Evolutionary conservation across 2,329 filamentous ascomycete genomes (phyloP).

Genomic region (Talaromyces sp.): DNA sequence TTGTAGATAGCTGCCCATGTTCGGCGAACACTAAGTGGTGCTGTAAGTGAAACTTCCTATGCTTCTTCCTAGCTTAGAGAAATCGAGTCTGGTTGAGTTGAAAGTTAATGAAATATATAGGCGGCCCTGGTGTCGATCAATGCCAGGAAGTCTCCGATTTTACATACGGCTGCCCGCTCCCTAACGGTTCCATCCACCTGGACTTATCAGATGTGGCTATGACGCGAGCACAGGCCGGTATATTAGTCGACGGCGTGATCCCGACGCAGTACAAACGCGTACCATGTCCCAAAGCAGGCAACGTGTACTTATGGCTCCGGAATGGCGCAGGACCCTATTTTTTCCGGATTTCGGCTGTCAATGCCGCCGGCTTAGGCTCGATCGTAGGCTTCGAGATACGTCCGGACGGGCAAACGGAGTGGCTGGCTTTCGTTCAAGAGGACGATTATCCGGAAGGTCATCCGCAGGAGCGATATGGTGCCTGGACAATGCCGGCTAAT

Average conservation of each 20-base stretch:
- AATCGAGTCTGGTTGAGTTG: no score
- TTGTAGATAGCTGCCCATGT: slow-evolving; percentile 8
- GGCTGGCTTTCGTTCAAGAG: slow-evolving; percentile 5
- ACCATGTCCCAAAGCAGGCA: slow-evolving; percentile 6
- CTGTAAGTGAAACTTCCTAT: not conserved
- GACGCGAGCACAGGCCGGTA: slow-evolving; percentile 5
- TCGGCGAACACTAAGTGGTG: slow-evolving; percentile 8
- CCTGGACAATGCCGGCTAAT: slow-evolving; percentile 1
- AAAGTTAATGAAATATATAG: not conserved
- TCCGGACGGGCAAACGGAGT: slow-evolving; percentile 2
- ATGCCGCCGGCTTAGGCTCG: not conserved
- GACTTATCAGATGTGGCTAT: slow-evolving; percentile 6
- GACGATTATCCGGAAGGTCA: slow-evolving; percentile 6
- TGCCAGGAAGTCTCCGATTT: slow-evolving; percentile 8
- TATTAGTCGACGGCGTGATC: slow-evolving; percentile 2
- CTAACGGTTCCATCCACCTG: slow-evolving; percentile 3
- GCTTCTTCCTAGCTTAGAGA: not conserved
- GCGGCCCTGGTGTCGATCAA: slow-evolving; percentile 9
- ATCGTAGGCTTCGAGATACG: slow-evolving; percentile 8
- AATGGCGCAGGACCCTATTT: slow-evolving; percentile 3
- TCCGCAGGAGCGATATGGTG: slow-evolving; percentile 10
- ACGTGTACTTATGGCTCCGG: slow-evolving; percentile 8
- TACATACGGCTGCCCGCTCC: slow-evolving; percentile 4
- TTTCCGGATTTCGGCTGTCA: slow-evolving; percentile 8
- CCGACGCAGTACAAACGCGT: slow-evolving; percentile 8